Base-by-base conservation (phyloP, 495 filamentous ascomycete species). In the Astrothelium subdiscretum region DNA sequence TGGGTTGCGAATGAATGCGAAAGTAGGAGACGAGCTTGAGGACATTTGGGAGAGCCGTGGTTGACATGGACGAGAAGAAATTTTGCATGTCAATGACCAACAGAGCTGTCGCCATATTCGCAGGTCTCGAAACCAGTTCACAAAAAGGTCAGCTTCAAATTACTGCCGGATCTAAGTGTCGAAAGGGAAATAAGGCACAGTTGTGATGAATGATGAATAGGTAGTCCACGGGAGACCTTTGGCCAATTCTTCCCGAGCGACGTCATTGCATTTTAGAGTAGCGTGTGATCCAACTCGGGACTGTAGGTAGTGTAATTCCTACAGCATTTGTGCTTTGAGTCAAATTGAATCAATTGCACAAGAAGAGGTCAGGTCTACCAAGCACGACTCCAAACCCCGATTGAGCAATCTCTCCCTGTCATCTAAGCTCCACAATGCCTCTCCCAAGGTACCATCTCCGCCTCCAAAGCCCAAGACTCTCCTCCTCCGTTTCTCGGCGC, bases 41-140 rank as follows among this genome's bases (percentile, higher is more conserved):
- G 65, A 75, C 71, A 35, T 75, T 71, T 35, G 72, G 69, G 26
- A 76, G 68, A 58, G 67, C 62, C 31, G 62, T 62, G 31, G 48
- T 40, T n/a, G 66, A 68, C 69, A 73, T 74, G 31, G 65, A 35
- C 38, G 35, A 18, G 59, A 72, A 72, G 60, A 58, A 42, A 35
- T 48, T 59, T 51, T 72, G 70, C 70, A 72, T 72, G 60, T 72
- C 70, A 57, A 72, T 66, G 11, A 72, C 59, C 1, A 72, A 59
- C 57, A 72, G 70, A 2, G 70, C 70, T n/a, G 69, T 65, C 35
- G 67, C 61, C 73, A 75, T 77, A 20, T n/a, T 43, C 27, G 51
- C 29, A n/a, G n/a, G n/a, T n/a, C n/a, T n/a, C n/a, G n/a, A n/a
- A n/a, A n/a, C n/a, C n/a, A n/a, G n/a, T n/a, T n/a, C n/a, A n/a